A percentile compares a stretch with the other conserved stretches of the same genome.
Evolutionary conservation across 495 filamentous ascomycete genomes (phyloP).

Genomic region (Penicillium antarcticum): DNA sequence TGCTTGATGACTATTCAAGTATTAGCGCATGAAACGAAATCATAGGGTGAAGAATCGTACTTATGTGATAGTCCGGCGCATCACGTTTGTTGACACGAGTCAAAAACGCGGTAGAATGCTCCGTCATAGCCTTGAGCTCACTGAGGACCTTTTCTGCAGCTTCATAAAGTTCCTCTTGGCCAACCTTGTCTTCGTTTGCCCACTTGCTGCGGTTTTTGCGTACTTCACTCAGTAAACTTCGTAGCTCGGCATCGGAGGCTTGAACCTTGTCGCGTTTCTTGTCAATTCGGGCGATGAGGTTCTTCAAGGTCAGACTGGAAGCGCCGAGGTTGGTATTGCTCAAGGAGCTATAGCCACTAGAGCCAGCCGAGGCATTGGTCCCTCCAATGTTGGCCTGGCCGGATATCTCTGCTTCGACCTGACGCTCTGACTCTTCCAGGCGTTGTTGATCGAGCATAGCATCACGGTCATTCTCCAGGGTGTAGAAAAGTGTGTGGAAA

Average conservation of each 20-base stretch:
- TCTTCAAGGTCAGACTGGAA: slow-evolving; percentile 94
- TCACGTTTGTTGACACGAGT: slow-evolving; percentile 93
- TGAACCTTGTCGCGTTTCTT: slow-evolving; percentile 80
- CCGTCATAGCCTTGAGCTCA: slow-evolving; percentile 93
- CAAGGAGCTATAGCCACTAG: slow-evolving; percentile 72
- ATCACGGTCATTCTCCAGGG: slow-evolving; percentile 87
- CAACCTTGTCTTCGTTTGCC: slow-evolving; percentile 95
- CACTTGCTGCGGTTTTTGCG: slow-evolving; percentile 97
- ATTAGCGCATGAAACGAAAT: slow-evolving; percentile 14
- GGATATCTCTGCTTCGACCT: slow-evolving; percentile 89
- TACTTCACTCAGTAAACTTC: slow-evolving; percentile 91
- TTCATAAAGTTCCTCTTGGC: slow-evolving; percentile 97
- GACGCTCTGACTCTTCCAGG: slow-evolving; percentile 92
- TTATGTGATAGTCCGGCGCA: slow-evolving; percentile 88
- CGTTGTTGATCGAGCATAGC: slow-evolving; percentile 98
- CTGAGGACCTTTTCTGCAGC: slow-evolving; percentile 92
- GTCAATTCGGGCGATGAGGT: slow-evolving; percentile 94
- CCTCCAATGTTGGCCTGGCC: slow-evolving; percentile 56
- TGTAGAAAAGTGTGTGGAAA: slow-evolving; percentile 91
- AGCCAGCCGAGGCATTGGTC: slow-evolving; percentile 43
- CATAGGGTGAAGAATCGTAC: slow-evolving; percentile 46
- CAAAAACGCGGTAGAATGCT: slow-evolving; percentile 91
- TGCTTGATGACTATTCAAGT: slow-evolving; percentile 76
- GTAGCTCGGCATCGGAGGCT: slow-evolving; percentile 88
- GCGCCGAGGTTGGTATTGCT: slow-evolving; percentile 93